Evolutionary conservation across 163 green algal genomes (phyloP).

Genomic region (Coccomyxa subellipsoidea): DNA sequence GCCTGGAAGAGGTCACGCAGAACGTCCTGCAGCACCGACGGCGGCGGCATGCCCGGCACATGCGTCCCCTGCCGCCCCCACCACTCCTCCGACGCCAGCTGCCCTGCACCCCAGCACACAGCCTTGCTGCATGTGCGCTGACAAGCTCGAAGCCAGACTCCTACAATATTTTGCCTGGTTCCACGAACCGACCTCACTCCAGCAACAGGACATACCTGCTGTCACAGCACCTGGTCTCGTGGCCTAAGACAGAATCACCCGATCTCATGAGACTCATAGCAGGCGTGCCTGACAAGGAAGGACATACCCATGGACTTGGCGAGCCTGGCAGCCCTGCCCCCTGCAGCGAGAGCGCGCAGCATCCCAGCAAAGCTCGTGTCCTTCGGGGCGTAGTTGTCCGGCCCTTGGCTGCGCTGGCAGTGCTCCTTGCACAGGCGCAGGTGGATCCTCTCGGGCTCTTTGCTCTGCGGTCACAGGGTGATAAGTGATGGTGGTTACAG

Average conservation of each 20-base stretch:
- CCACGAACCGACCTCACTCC: no score
- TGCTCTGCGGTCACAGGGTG: background rate
- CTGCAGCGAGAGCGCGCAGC: slow-evolving; percentile 34
- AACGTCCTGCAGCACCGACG: slow-evolving; percentile 38
- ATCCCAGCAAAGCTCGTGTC: slow-evolving; percentile 45
- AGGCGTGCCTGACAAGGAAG: no score
- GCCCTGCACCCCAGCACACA: slow-evolving; percentile 15
- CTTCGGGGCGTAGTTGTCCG: background rate
- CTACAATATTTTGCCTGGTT: no score
- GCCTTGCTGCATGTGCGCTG: no score
- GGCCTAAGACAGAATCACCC: no score
- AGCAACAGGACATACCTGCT: no score
- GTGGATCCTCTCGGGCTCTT: background rate
- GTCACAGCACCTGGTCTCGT: no score
- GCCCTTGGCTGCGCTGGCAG: background rate
- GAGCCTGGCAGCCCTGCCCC: background rate
- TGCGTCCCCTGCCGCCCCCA: slow-evolving; percentile 44
- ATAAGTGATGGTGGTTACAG: no score
- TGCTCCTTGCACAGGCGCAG: background rate
- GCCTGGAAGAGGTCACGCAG: slow-evolving; percentile 46
- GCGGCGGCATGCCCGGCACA: slow-evolving; percentile 39
- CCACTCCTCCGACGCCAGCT: slow-evolving; percentile 46
- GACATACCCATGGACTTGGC: slow-evolving; percentile 13
- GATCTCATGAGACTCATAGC: no score
- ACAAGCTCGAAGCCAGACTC: no score